Percentiles rank a stretch among this genome's conserved stretches.
Conservation (phyloP, 495 filamentous ascomycete species). For the Poronia punctata region DNA sequence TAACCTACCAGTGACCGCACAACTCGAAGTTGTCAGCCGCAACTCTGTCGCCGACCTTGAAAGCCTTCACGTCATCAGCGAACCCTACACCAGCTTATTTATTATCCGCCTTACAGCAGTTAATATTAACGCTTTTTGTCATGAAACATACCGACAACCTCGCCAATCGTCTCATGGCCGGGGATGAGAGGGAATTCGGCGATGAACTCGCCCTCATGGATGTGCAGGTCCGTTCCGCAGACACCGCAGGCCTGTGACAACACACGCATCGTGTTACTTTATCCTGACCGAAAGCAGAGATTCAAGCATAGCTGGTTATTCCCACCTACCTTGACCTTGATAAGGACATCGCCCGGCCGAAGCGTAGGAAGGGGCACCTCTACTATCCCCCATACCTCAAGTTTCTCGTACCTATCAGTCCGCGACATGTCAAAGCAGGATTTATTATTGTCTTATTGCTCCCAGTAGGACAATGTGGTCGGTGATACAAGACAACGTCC, state of each 20-base stretch:
- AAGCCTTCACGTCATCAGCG: slow-evolving; percentile 48
- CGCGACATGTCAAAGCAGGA: not conserved
- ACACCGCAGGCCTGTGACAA: slow-evolving; percentile 55
- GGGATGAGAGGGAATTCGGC: slow-evolving; percentile 31
- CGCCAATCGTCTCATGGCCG: slow-evolving; percentile 53
- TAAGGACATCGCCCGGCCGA: slow-evolving; percentile 53
- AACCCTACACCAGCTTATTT: slow-evolving; percentile 11
- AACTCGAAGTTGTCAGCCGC: slow-evolving; percentile 56
- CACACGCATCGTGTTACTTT: slow-evolving; percentile 10
- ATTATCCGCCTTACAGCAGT: not conserved
- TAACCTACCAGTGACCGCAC: slow-evolving; percentile 51
- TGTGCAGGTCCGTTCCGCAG: slow-evolving; percentile 58
- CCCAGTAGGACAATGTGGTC: not conserved
- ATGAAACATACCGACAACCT: slow-evolving; percentile 33
- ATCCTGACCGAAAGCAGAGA: too few species aligned
- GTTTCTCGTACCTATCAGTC: slow-evolving; percentile 52
- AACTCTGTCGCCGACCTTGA: slow-evolving; percentile 59
- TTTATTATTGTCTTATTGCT: not conserved
- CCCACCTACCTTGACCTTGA: slow-evolving; percentile 50
- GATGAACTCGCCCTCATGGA: slow-evolving; percentile 48
- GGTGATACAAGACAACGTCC: too few species aligned
- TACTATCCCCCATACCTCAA: slow-evolving; percentile 50
- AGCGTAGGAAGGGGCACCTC: slow-evolving; percentile 53
- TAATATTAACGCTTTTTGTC: too few species aligned
- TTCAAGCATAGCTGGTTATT: too few species aligned